Conservation (phyloP, 2,329 filamentous ascomycete genomes). For the Venturia effusa region DNA sequence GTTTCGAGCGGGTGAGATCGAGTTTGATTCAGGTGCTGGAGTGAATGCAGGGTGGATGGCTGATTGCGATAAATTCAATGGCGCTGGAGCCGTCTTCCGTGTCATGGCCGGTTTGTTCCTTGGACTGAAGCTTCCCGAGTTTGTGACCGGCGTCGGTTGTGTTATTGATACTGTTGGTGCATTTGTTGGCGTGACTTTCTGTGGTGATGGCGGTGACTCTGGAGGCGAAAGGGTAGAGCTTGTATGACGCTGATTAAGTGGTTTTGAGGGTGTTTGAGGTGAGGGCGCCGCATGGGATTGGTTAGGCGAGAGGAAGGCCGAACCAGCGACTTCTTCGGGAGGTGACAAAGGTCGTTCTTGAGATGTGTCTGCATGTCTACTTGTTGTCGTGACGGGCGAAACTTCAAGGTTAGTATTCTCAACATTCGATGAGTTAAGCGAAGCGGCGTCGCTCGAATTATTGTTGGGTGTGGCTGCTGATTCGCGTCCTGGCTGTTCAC, state of each 20-base stretch:
- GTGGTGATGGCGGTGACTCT: neutral
- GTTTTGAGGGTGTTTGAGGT: neutral
- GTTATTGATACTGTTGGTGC: slow-evolving; percentile 26
- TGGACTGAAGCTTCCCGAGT: slow-evolving; percentile 22
- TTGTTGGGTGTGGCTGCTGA: neutral
- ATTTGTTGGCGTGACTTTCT: neutral
- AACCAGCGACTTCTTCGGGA: neutral
- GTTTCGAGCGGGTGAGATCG: slow-evolving; percentile 51
- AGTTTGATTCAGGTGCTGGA: slow-evolving; percentile 51
- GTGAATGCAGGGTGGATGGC: slow-evolving; percentile 31
- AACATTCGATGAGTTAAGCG: slow-evolving; percentile 1
- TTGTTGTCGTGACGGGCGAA: slow-evolving; percentile 6
- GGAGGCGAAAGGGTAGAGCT: slow-evolving; percentile 5
- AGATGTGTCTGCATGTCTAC: neutral
- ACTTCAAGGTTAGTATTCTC: slow-evolving; percentile 4
- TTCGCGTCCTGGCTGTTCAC: neutral
- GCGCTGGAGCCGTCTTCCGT: slow-evolving; percentile 76
- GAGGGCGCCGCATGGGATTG: neutral
- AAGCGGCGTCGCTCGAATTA: slow-evolving; percentile 1
- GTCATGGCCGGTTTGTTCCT: slow-evolving; percentile 23
- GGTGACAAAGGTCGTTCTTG: neutral
- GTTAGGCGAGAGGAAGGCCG: neutral
- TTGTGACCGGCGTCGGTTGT: slow-evolving; percentile 27
- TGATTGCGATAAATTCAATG: slow-evolving; percentile 51
- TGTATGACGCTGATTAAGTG: neutral